Evolutionary conservation across 139 green algal genomes (phyloP).

Genomic region (Chloropicon primus): DNA sequence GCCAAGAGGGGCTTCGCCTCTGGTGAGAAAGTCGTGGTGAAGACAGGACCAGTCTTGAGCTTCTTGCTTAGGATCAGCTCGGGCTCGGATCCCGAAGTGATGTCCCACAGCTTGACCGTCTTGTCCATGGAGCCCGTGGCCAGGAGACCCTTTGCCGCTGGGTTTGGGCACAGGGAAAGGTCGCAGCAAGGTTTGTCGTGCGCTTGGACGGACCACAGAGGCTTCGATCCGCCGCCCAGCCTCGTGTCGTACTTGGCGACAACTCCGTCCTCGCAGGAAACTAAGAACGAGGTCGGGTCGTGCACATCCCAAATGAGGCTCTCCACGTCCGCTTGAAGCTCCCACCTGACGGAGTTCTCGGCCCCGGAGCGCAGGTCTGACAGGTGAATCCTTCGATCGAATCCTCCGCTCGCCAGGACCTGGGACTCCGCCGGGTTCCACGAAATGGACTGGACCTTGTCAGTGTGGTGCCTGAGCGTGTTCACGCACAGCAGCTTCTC

Average conservation of each 20-base stretch:
- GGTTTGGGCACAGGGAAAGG: constrained; percentile 12
- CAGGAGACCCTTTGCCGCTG: constrained; percentile 37
- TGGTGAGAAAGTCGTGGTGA: constrained; percentile 45
- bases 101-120: constrained; percentile 88
- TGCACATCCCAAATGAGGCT: constrained; percentile 64
- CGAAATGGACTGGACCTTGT: constrained; percentile 85
- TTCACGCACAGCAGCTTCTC: constrained; percentile 27
- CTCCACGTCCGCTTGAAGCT: constrained; percentile 73
- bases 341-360: constrained; percentile 32
- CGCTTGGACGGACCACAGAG: constrained; percentile 60
- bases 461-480: constrained; percentile 75
- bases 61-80: constrained; percentile 28
- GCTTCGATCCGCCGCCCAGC: constrained; percentile 7
- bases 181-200: constrained; percentile 70
- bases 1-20: constrained; percentile 52
- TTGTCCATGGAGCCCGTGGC: constrained; percentile 85
- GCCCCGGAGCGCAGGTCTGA: constrained; percentile 42
- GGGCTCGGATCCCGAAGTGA: constrained; percentile 25
- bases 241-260: constrained; percentile 22
- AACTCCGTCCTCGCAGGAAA: constrained; percentile 32
- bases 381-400: constrained; percentile 49
- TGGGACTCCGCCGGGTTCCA: constrained; percentile 80
- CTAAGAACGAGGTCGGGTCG: constrained; percentile 41
- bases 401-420: constrained; percentile 76
- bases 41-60: constrained; percentile 51